Percentiles rank a stretch among this genome's conserved stretches.
phyloP scores from a whole-genome alignment of 1,284 basidiomycete species.

The Cystobasidiaceae sp. region DNA sequence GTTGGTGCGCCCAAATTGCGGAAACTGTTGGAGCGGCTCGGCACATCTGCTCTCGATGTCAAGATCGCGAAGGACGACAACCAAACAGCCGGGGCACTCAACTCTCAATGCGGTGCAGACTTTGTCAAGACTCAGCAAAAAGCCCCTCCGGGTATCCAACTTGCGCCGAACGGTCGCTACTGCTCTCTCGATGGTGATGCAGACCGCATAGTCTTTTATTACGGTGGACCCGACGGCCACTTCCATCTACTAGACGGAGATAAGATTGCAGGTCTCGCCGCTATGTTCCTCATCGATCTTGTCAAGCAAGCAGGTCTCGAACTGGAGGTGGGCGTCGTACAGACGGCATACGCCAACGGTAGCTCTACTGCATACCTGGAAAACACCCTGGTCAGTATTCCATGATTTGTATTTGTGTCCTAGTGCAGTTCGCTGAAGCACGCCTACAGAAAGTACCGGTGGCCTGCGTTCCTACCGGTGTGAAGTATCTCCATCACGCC shows the following conservation, averaged over 20 bases:
- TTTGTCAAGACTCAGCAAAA: conserved; percentile 91
- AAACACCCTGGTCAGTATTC: conserved; percentile 55
- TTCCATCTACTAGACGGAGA: conserved; percentile 97
- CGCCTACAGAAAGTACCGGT: conserved; percentile 72
- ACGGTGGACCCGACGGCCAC: conserved; percentile 61
- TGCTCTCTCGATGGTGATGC: conserved; percentile 97
- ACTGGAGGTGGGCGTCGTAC: conserved; percentile 78
- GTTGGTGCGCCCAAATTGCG: conserved; percentile 74
- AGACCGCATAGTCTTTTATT: conserved; percentile 94
- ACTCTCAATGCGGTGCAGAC: conserved; percentile 88
- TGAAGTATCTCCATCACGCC: conserved; percentile 97
- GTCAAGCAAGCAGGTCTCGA: conserved; percentile 77
- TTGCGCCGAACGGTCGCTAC: conserved; percentile 66
- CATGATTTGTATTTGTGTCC: conserved; percentile 3
- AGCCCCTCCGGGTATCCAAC: conserved; percentile 65
- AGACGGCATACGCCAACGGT: conserved; percentile 98
- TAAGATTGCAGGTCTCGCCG: conserved; percentile 92
- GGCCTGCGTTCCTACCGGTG: conserved; percentile 91
- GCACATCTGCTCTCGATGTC: conserved; percentile 46
- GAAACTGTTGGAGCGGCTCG: conserved; percentile 57
- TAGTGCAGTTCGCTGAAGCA: background rate
- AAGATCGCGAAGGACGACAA: conserved; percentile 64
- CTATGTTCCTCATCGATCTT: conserved; percentile 86
- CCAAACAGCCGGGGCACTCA: conserved; percentile 67
- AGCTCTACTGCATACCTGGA: conserved; percentile 88